Conservation (phyloP, 2,329 filamentous ascomycete genomes). For the Ceratocystis destructans region DNA sequence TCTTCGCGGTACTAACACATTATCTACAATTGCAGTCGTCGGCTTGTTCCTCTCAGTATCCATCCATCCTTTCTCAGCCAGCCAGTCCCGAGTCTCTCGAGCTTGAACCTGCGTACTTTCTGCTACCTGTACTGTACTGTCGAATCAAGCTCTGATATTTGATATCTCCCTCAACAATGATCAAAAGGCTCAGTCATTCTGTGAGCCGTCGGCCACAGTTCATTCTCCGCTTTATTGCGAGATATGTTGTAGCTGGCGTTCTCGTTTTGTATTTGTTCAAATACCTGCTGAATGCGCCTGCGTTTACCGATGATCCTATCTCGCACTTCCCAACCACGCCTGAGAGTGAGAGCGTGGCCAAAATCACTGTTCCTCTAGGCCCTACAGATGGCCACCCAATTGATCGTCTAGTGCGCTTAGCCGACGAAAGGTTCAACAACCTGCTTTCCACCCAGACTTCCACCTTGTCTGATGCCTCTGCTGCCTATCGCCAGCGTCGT, state of each 20-base stretch:
- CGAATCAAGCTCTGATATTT: not conserved
- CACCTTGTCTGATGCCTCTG: constrained; percentile 38
- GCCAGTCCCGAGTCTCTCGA: not conserved
- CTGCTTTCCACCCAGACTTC: constrained; percentile 34
- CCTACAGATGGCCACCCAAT: constrained; percentile 34
- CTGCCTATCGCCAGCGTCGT: constrained; percentile 41
- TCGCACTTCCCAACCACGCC: constrained; percentile 2
- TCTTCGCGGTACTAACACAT: not conserved
- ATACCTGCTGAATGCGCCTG: constrained; percentile 10
- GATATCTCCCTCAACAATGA: not conserved
- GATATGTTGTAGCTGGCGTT: constrained; percentile 10
- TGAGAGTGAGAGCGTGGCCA: constrained; percentile 16
- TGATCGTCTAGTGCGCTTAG: constrained; percentile 35
- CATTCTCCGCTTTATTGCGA: constrained; percentile 10
- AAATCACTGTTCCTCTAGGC: constrained; percentile 21
- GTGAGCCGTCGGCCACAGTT: constrained; percentile 14
- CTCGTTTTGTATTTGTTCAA: constrained; percentile 12
- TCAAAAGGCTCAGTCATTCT: constrained; percentile 12
- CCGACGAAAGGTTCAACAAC: constrained; percentile 31
- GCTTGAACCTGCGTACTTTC: not conserved
- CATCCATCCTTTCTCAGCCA: not conserved
- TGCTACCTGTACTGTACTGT: not conserved
- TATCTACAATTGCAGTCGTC: not conserved
- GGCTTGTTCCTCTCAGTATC: no score
- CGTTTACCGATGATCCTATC: constrained; percentile 6